Evolutionary conservation across 108 stramenopile species (phyloP), one percentile per base, ranked within the genome.

Genomic region (Seminavis robusta): DNA sequence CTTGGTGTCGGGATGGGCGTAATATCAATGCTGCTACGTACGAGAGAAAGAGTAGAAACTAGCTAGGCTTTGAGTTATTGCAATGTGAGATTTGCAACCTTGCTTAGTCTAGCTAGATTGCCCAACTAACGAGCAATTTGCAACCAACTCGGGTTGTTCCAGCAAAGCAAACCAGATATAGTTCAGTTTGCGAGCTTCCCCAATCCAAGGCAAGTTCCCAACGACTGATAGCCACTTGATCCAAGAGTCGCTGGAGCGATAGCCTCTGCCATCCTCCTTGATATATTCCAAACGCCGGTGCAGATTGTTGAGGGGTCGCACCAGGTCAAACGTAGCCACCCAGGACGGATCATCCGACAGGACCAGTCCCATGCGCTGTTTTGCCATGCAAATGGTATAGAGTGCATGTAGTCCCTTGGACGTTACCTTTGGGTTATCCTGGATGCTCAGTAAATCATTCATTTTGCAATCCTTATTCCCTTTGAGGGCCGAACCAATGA

Each of bases 291-390:
- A 38, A 25, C 59, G 31, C 8, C 59, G 44, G 39, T 61, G 59
- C 24, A 61, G 28, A 50, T 61, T 61, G 33, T 61, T 61, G 15
- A 61, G 15, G 4, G 59, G 33, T 11, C 59, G 4, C 4, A 61
- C 48, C n/a, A 61, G 32, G 39, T 61, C 59, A 38, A 50, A 61
- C 5, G 43, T 47, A 8, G 59, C 59, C 8, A 49, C 59, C 59
- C 59, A 61, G 4, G 24, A 38, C 26, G 47, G 47, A 26, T 61
- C 59, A 33, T 61, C 59, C 21, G 33, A 19, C 16, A 50, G 47
- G 25, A 61, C 48, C n/a, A 39, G 30, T 24, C 59, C 59, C 59
- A 61, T 61, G 5, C 59, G 25, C 25, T 8, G 15, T 27, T 49
- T 61, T n/a, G 23, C 19, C 8, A 21, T 20, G 26, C 28, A 50